Percentiles rank a stretch among this genome's conserved stretches.
Evolutionary conservation across 805 yeast species (phyloP).

Genomic region (Ogataea nitratoaversa): DNA sequence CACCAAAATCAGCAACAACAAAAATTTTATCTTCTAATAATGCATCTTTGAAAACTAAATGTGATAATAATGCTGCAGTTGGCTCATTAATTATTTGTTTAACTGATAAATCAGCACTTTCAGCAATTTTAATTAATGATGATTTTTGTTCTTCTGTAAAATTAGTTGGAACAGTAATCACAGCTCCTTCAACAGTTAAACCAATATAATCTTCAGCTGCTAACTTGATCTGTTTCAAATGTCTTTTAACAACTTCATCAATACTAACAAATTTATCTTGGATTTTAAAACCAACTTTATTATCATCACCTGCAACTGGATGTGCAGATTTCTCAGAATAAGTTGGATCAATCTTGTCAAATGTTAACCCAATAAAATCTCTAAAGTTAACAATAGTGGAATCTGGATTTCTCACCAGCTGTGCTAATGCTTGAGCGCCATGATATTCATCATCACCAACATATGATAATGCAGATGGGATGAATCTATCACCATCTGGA

Average conservation of each 20-base stretch:
- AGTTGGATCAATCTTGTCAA: slow-evolving; percentile 63
- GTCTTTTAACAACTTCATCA: slow-evolving; percentile 79
- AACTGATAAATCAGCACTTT: slow-evolving; percentile 70
- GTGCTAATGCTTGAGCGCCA: slow-evolving; percentile 93
- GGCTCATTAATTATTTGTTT: slow-evolving; percentile 91
- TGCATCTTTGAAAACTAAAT: slow-evolving; percentile 50
- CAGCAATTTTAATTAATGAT: slow-evolving; percentile 57
- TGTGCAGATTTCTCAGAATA: slow-evolving; percentile 62
- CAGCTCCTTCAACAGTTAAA: slow-evolving; percentile 71
- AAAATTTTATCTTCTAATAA: slow-evolving; percentile 64
- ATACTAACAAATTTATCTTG: slow-evolving; percentile 58
- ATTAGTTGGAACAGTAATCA: slow-evolving; percentile 86
- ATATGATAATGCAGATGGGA: slow-evolving; percentile 88
- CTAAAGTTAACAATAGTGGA: slow-evolving; percentile 90
- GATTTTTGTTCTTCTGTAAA: slow-evolving; percentile 70
- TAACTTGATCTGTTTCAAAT: slow-evolving; percentile 69
- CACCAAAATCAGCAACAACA: slow-evolving; percentile 96
- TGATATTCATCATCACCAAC: slow-evolving; percentile 95
- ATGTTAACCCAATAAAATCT: slow-evolving; percentile 80
- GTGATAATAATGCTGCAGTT: slow-evolving; percentile 84
- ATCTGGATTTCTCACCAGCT: slow-evolving; percentile 82
- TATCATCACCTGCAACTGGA: slow-evolving; percentile 54
- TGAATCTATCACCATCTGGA: slow-evolving; percentile 98
- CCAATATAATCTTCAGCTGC: slow-evolving; percentile 96
- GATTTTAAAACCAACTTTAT: slow-evolving; percentile 66